These are phyloP conservation scores for Pseudocercospora ulei DNA, from an alignment of 2,329 filamentous ascomycete genomes.

Conservation along the genomic window DNA sequence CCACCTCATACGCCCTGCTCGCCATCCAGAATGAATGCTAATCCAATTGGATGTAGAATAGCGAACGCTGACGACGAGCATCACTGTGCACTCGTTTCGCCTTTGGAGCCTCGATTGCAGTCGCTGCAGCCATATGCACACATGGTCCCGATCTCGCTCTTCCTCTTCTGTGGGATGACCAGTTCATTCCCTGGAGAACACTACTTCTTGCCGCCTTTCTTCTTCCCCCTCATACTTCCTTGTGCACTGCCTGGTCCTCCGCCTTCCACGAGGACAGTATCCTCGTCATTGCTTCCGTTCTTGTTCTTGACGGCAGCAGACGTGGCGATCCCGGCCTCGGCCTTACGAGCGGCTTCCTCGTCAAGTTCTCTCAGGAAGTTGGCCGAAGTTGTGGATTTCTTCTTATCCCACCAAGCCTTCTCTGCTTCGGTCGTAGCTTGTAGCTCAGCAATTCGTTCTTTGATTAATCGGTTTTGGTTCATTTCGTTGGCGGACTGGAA, in stretches of 20 bases:
- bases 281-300: conserved; percentile 51
- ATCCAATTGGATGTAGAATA: too few species aligned
- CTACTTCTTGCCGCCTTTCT: conserved; percentile 56
- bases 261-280: conserved; percentile 68
- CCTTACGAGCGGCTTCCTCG: conserved; percentile 32
- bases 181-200: too few species aligned
- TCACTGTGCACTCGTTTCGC: too few species aligned
- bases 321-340: conserved; percentile 9
- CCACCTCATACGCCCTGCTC: too few species aligned
- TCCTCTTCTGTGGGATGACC: too few species aligned
- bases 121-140: too few species aligned
- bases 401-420: conserved; percentile 87
- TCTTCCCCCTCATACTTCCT: conserved; percentile 37
- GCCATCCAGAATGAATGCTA: too few species aligned
- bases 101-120: too few species aligned
- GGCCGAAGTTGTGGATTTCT: conserved; percentile 59
- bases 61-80: too few species aligned
- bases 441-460: conserved; percentile 64
- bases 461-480: conserved; percentile 68
- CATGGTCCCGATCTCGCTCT: too few species aligned
- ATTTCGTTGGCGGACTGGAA: conserved; percentile 98
- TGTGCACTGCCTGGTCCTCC: conserved; percentile 40
- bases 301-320: conserved; percentile 28
- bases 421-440: conserved; percentile 62
- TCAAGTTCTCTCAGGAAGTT: conserved; percentile 81